Base-by-base conservation (phyloP, 2,329 filamentous ascomycete species). In the Fusarium vanettenii region DNA sequence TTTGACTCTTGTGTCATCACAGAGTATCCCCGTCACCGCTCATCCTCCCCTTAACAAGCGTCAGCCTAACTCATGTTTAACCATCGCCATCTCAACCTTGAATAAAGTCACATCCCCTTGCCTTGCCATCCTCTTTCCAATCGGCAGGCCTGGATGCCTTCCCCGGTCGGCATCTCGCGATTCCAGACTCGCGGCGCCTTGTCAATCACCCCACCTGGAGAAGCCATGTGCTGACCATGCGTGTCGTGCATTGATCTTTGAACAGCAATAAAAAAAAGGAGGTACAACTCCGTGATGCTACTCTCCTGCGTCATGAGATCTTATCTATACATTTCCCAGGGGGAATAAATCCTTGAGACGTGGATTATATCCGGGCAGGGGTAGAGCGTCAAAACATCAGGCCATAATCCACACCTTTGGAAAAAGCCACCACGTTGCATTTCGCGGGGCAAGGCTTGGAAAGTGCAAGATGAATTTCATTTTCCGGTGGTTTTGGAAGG, bases 361-460 rank as follows among this genome's bases (percentile, higher is more conserved):
- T n/a, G n/a, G n/a, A 55, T 55, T 55, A 55, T 55, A 33, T 55
- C 50, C 50, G 27, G 50, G 11, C 27, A 31, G 48, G 48, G 48
- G 48, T 29, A 5, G 25, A 25, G 66, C 62, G 62, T 69, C 62
- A 75, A 75, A 75, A 50, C 72, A 78, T 79, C 77, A 78, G 73
- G 67, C 76, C 77, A 79, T 79, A 74, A 70, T 59, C 63, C 59
- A 76, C 66, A 64, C 60, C 64, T 52, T 60, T 43, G 35, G 61
- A 5, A 62, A 59, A 66, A 64, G 68, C 66, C 60, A 73, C 67
- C 64, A 70, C 61, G 76, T 79, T 79, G 68, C 74, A 79, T 79
- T 79, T 79, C 76, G 76, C 71, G 78, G 78, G 77, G 77, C 76
- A 77, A 61, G 64, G 37, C 25, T 14, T 55, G 31, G 20, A 43